Conservation (phyloP, 495 filamentous ascomycete species). For the Bacidia rubella region DNA sequence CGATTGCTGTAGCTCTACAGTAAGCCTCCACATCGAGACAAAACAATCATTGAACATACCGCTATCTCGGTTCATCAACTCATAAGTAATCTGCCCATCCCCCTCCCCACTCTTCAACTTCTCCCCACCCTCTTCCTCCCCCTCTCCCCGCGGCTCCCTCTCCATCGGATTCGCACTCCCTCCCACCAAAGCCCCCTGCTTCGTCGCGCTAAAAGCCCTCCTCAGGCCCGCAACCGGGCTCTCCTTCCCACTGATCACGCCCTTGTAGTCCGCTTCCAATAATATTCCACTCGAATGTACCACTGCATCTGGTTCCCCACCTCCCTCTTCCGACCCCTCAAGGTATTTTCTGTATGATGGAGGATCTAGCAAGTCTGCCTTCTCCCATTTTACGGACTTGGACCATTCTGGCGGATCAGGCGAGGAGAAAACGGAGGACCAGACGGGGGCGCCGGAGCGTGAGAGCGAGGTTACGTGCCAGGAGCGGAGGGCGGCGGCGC, state of each 20-base stretch:
- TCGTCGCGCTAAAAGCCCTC: slow-evolving; percentile 58
- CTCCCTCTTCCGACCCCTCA: slow-evolving; percentile 13
- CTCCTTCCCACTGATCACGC: slow-evolving; percentile 68
- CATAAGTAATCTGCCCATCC: slow-evolving; percentile 77
- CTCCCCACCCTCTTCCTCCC: slow-evolving; percentile 41
- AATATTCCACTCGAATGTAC: slow-evolving; percentile 92
- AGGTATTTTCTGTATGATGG: slow-evolving; percentile 60
- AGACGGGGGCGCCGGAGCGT: slow-evolving; percentile 78
- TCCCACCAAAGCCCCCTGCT: slow-evolving; percentile 39
- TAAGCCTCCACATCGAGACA: neutral
- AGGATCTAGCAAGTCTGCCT: slow-evolving; percentile 74
- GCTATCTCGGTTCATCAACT: slow-evolving; percentile 92
- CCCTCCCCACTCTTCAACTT: slow-evolving; percentile 48
- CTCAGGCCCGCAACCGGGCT: slow-evolving; percentile 59
- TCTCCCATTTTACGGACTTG: slow-evolving; percentile 68
- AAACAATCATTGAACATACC: slow-evolving; percentile 27
- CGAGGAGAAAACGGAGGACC: slow-evolving; percentile 66
- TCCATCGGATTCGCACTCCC: slow-evolving; percentile 39
- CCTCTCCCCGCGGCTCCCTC: slow-evolving; percentile 40
- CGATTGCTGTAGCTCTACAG: slow-evolving; percentile 46
- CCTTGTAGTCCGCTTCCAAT: slow-evolving; percentile 97
- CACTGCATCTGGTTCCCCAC: slow-evolving; percentile 55
- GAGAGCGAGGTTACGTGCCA: slow-evolving; percentile 87
- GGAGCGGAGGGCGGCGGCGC: slow-evolving; percentile 62
- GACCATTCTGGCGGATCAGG: slow-evolving; percentile 65